Conservation (phyloP, 768 basidiomycete species). For the Phylloporus scabripes region DNA sequence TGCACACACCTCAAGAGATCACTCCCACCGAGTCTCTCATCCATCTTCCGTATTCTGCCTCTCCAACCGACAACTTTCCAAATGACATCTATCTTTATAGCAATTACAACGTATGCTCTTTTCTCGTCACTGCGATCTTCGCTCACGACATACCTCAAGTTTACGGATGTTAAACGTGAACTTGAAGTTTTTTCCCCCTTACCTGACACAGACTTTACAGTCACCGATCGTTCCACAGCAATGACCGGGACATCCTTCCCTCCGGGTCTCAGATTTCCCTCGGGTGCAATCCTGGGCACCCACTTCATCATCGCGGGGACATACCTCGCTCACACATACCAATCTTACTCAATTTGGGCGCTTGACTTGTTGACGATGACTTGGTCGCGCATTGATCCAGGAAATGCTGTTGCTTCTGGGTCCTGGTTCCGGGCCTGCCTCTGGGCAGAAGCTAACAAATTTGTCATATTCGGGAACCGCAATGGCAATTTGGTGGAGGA, state of each 20-base stretch:
- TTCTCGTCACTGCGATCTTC: constrained; percentile 1
- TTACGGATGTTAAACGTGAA: constrained; percentile 93
- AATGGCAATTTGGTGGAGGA: constrained; percentile 86
- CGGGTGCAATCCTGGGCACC: constrained; percentile 85
- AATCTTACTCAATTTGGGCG: constrained; percentile 96
- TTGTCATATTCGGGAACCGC: constrained; percentile 87
- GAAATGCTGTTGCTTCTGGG: constrained; percentile 76
- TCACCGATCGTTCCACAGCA: constrained; percentile 71
- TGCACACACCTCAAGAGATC: constrained; percentile 37
- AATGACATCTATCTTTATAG: constrained; percentile 89
- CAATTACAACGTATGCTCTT: constrained; percentile 80
- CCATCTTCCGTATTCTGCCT: constrained; percentile 73
- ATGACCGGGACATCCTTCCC: constrained; percentile 85
- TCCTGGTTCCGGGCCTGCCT: constrained; percentile 94
- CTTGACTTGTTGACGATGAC: constrained; percentile 78
- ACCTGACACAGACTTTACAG: constrained; percentile 67
- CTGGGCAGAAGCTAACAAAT: constrained; percentile 79
- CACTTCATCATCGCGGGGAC: constrained; percentile 94
- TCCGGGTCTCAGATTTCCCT: constrained; percentile 93
- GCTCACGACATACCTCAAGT: constrained; percentile 41
- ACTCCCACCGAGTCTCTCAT: constrained; percentile 56
- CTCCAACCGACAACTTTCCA: constrained; percentile 68
- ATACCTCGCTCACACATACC: constrained; percentile 89
- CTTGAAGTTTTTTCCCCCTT: constrained; percentile 86
- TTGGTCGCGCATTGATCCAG: constrained; percentile 87